A percentile compares a stretch with the other conserved stretches of the same genome.
Evolutionary conservation across 495 filamentous ascomycete genomes (phyloP).

Genomic region (Cercophora samala): DNA sequence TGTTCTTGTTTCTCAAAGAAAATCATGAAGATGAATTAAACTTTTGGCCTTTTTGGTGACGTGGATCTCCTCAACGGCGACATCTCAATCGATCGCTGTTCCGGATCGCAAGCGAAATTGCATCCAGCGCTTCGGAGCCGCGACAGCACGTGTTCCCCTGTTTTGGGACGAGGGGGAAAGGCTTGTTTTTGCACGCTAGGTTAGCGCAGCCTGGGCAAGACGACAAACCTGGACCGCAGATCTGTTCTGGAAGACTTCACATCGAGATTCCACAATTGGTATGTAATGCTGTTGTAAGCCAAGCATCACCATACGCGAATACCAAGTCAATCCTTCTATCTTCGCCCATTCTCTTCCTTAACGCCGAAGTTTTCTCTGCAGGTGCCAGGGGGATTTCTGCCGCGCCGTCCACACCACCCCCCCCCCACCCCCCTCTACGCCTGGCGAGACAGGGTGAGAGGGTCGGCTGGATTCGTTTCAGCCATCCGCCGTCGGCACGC

Average conservation of each 20-base stretch:
- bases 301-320: not conserved
- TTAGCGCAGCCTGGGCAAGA: constrained; percentile 10
- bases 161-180: constrained; percentile 19
- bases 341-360: not conserved
- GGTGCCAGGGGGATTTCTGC: not conserved
- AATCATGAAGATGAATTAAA: not conserved
- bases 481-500: not conserved
- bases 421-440: not conserved
- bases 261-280: not conserved
- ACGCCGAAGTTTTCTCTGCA: not conserved
- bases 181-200: constrained; percentile 29
- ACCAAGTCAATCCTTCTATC: not conserved
- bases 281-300: not conserved
- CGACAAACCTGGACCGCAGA: not conserved
- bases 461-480: not conserved
- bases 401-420: not conserved
- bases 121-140: constrained; percentile 29
- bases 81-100: constrained; percentile 12
- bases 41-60: not conserved
- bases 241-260: not conserved
- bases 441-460: not conserved
- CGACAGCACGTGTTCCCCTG: constrained; percentile 24
- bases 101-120: constrained; percentile 35
- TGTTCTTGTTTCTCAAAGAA: not conserved
- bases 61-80: constrained; percentile 1